A percentile compares a stretch with the other conserved stretches of the same genome.
Conservation (phyloP, 73 alveolate species). For the Durusdinium trenchii region DNA sequence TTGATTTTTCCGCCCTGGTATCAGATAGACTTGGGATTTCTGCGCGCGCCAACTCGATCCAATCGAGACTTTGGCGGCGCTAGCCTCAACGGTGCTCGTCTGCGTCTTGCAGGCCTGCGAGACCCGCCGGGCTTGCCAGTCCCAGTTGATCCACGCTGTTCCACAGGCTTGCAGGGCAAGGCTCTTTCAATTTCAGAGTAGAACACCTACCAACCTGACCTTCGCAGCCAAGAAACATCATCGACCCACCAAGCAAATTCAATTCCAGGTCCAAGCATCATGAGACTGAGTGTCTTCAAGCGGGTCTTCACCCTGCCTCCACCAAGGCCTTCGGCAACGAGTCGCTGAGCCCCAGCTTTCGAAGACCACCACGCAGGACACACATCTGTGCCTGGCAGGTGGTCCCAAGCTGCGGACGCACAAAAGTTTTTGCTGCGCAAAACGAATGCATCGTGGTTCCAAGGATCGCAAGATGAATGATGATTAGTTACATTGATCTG, state of each 20-base stretch:
- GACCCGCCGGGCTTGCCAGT: neutral
- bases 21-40: too few relatives aligned
- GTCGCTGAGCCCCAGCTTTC: neutral
- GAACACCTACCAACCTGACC: too few relatives aligned
- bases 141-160: neutral
- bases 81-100: neutral
- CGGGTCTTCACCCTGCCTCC: neutral
- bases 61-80: neutral
- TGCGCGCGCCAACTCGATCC: too few relatives aligned
- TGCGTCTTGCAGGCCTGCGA: neutral
- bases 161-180: neutral
- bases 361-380: conserved; percentile 41
- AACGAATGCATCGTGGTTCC: neutral
- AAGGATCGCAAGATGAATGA: too few relatives aligned
- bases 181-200: too few relatives aligned
- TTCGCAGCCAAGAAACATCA: too few relatives aligned
- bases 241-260: too few relatives aligned
- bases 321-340: conserved; percentile 20
- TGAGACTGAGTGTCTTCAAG: too few relatives aligned
- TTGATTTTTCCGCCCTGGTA: too few relatives aligned
- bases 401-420: neutral
- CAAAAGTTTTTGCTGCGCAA: neutral
- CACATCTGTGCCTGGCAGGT: conserved; percentile 65
- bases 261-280: too few relatives aligned
- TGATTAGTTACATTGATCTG: too few relatives aligned